Evolutionary conservation across 805 yeast genomes (phyloP), one percentile per base, ranked within the genome.

Genomic region (Ogataea siamensis): DNA sequence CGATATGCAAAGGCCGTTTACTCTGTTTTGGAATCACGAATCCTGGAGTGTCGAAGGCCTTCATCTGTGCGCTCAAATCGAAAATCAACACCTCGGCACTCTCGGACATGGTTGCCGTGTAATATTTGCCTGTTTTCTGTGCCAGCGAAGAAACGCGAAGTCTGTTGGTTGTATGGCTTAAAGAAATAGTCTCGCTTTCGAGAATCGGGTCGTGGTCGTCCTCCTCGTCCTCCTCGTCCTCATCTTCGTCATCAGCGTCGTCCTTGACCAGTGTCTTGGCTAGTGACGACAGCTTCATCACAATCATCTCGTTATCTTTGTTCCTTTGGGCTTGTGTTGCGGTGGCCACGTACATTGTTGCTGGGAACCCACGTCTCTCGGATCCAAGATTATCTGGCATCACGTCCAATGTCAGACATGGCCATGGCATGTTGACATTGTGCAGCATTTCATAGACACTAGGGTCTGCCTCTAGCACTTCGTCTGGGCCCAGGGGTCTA

Each of bases 381-480:
- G 75, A 69, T 8, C 99, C 99, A 43, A 86, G 69, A 36, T 70
- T 68, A 59, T 93, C 99, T 5, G 96, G 95, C 37, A 93, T 66
- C 14, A 93, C 67, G 57, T 91, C 98, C 43, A 93, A 70, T 3
- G 97, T 87, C 58, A 93, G 67, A 66, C 97, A 88, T 9, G 99
- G 98, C 98, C 98, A 93, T 53, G 95, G 94, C 63, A 91, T 68
- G 61, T 86, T 86, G 43, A 91, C 87, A 53, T 85, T 86, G 63
- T 93, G 99, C 41, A 93, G 68, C 98, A 93, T 93, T 55, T 91
- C 95, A 60, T 93, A 93, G 3, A 91, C 96, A 6, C 88, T 70
- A 30, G 96, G 96, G 65, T 93, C 99, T 1, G 98, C 96, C 66
- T 91, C 97, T 57, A 93, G 71, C 9, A 84, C 94, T 67, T 93